Conservation (phyloP, 208 protist genomes). For the Entamoeba dispar region DNA sequence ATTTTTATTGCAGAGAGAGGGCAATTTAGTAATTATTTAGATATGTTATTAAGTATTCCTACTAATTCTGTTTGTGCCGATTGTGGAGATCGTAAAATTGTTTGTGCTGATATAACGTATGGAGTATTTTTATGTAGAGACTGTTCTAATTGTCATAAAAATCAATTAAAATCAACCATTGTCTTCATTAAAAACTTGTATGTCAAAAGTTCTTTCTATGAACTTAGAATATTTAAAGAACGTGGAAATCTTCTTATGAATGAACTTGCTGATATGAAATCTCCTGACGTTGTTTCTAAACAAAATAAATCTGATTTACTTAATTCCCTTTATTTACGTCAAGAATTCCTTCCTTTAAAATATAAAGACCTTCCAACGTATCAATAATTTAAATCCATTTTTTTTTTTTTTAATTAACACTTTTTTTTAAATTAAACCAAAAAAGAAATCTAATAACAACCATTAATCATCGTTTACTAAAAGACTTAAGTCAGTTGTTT, state of each 20-base stretch:
- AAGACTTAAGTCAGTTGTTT: no score
- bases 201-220: background rate
- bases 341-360: background rate
- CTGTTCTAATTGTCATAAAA: background rate
- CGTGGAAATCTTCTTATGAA: background rate
- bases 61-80: background rate
- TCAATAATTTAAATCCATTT: no score
- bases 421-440: no score
- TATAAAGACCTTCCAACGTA: background rate
- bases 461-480: no score
- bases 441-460: no score
- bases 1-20: background rate
- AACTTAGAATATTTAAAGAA: background rate
- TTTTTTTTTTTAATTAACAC: no score
- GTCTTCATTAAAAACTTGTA: background rate
- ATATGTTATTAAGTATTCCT: background rate
- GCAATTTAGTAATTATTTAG: background rate
- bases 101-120: background rate
- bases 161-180: background rate
- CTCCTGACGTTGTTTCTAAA: background rate
- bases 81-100: background rate
- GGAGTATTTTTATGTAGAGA: background rate
- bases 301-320: background rate
- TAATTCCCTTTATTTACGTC: background rate
- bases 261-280: background rate